These are phyloP conservation scores for Kluyveromyces lactis DNA, from an alignment of 805 yeast species.

Conservation along the genomic window DNA sequence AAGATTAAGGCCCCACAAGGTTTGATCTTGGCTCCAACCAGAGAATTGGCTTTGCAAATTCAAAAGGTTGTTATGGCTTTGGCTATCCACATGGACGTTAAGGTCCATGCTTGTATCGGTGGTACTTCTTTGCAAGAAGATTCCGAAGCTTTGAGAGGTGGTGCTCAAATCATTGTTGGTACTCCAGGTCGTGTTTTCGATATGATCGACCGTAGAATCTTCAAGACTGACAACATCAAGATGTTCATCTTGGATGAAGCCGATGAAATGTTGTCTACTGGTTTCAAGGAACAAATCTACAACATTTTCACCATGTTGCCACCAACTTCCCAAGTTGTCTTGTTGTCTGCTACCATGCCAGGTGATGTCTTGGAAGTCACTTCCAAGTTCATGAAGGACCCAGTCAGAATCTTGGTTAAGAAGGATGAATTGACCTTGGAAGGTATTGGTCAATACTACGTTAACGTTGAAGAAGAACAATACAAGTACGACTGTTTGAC, in stretches of 20 bases:
- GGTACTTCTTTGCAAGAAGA: conserved; percentile 90
- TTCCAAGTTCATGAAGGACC: conserved; percentile 84
- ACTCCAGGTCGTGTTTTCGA: conserved; percentile 98
- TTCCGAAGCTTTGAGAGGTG: conserved; percentile 70
- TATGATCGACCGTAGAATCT: conserved; percentile 85
- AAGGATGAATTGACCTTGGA: conserved; percentile 89
- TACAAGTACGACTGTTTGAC: conserved; percentile 92
- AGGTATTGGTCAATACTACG: conserved; percentile 88
- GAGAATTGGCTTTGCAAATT: conserved; percentile 95
- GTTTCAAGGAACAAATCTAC: conserved; percentile 92
- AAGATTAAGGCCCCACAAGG: conserved; percentile 77
- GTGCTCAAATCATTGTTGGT: conserved; percentile 92
- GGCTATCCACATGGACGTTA: conserved; percentile 83
- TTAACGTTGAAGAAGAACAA: conserved; percentile 85
- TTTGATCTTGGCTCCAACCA: conserved; percentile 89
- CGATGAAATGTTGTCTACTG: conserved; percentile 82
- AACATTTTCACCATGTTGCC: conserved; percentile 84
- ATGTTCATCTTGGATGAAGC: conserved; percentile 97
- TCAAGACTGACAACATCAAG: conserved; percentile 75
- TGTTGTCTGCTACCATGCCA: conserved; percentile 92
- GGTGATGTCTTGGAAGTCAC: conserved; percentile 87
- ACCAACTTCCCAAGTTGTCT: conserved; percentile 80
- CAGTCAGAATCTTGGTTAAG: conserved; percentile 89
- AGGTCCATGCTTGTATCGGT: conserved; percentile 96
- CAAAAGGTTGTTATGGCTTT: conserved; percentile 86